Evolutionary conservation across 345 rosid genomes (phyloP).

Genomic region (Combretum micranthum): DNA sequence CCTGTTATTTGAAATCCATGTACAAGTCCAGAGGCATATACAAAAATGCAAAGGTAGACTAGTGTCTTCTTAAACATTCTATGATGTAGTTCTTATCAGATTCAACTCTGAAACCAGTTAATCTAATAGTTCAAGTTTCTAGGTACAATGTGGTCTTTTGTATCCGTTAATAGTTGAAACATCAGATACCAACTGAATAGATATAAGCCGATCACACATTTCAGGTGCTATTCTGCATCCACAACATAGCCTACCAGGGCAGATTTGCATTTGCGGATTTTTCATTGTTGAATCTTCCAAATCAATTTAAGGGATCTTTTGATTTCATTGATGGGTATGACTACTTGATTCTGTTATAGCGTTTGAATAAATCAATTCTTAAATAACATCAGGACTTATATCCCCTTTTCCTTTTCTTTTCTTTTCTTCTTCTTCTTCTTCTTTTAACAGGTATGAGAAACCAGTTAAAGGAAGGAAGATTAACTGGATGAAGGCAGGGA

Average conservation of each 20-base stretch:
- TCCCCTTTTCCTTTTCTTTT: too few relatives aligned
- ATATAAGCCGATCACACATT: conserved; percentile 6
- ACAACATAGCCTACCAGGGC: conserved; percentile 95
- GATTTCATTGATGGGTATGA: conserved; percentile 80
- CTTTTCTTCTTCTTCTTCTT: background rate
- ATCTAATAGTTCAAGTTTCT: background rate
- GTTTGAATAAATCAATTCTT: too few relatives aligned
- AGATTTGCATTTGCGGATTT: conserved; percentile 64
- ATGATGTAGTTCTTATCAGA: too few relatives aligned
- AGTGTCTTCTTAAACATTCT: background rate
- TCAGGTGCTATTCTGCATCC: conserved; percentile 91
- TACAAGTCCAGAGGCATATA: conserved; percentile 67
- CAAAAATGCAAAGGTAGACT: conserved; percentile 66
- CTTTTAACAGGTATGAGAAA: conserved; percentile 34
- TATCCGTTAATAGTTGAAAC: too few relatives aligned
- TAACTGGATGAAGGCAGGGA: conserved; percentile 96
- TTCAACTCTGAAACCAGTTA: too few relatives aligned
- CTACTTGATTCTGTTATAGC: background rate
- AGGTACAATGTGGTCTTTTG: background rate
- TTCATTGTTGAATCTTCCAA: conserved; percentile 65
- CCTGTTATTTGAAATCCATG: conserved; percentile 71
- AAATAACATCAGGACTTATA: background rate
- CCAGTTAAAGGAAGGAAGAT: conserved; percentile 86
- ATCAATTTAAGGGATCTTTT: conserved; percentile 61
- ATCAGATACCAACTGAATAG: background rate